These are phyloP conservation scores for Pulveroboletus sp. DNA, from an alignment of 1,284 basidiomycete species.

Conservation along the genomic window DNA sequence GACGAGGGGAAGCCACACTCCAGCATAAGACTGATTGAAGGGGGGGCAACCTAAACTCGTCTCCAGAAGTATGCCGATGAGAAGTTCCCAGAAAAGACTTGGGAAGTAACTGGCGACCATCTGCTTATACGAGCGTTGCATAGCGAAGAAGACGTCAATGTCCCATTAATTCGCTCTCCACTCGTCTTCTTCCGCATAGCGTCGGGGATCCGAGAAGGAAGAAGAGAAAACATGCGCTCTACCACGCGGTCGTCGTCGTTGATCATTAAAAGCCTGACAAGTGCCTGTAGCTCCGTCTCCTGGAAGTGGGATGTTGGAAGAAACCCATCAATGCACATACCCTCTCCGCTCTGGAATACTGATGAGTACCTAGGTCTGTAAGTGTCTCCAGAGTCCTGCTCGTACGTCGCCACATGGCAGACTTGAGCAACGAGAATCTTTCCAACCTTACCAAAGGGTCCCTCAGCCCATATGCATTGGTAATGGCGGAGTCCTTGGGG, in stretches of 20 bases:
- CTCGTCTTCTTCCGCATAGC: constrained; percentile 26
- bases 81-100: constrained; percentile 7
- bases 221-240: constrained; percentile 30
- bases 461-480: constrained; percentile 25
- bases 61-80: neutral
- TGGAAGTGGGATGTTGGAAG: constrained; percentile 26
- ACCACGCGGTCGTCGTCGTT: constrained; percentile 31
- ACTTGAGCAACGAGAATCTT: constrained; percentile 25
- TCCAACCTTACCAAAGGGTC: constrained; percentile 33
- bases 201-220: constrained; percentile 8
- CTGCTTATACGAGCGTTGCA: constrained; percentile 18
- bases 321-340: constrained; percentile 35
- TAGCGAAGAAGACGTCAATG: constrained; percentile 24
- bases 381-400: neutral
- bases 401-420: constrained; percentile 30
- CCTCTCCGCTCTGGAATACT: constrained; percentile 20
- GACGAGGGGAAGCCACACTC: neutral
- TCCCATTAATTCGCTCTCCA: constrained; percentile 31
- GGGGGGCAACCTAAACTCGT: neutral
- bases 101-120: constrained; percentile 16
- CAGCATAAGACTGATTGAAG: neutral
- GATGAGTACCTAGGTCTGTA: neutral
- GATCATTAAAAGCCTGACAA: constrained; percentile 29
- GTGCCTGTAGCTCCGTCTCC: constrained; percentile 29
- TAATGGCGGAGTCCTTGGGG: constrained; percentile 27